Evolutionary conservation across 805 yeast genomes (phyloP).

Genomic region (Lipomyces lipofer): DNA sequence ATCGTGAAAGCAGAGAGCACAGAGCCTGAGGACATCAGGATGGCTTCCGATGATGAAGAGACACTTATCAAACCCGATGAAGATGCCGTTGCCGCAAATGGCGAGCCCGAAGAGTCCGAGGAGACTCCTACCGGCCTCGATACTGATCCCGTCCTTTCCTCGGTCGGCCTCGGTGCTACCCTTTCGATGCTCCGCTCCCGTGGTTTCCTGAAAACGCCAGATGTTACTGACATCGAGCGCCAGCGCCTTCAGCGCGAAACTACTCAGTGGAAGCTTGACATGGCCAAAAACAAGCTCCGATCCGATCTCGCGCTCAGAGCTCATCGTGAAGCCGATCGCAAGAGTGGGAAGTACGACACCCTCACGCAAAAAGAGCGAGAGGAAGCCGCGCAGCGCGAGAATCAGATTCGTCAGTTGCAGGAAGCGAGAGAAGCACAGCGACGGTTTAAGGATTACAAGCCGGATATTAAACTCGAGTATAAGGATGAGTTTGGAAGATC

Average conservation of each 20-base stretch:
- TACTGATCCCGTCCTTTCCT: constrained; percentile 31
- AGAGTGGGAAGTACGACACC: constrained; percentile 32
- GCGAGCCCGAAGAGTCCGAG: constrained; percentile 22
- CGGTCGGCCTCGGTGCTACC: constrained; percentile 44
- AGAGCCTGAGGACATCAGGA: background rate
- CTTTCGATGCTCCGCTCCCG: constrained; percentile 39
- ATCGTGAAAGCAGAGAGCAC: background rate
- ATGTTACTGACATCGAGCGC: constrained; percentile 31
- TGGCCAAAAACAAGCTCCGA: constrained; percentile 31
- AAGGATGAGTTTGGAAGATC: constrained; percentile 63
- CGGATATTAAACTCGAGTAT: constrained; percentile 53
- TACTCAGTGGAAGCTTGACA: constrained; percentile 31
- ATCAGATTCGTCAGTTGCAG: constrained; percentile 36
- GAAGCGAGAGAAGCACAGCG: constrained; percentile 37
- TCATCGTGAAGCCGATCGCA: constrained; percentile 32
- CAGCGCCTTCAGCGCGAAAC: constrained; percentile 30
- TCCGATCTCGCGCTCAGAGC: constrained; percentile 30
- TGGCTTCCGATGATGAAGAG: constrained; percentile 2
- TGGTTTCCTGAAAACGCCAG: constrained; percentile 35
- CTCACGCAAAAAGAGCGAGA: constrained; percentile 40
- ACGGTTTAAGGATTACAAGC: constrained; percentile 45
- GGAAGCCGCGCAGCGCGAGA: constrained; percentile 38
- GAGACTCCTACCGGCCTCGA: constrained; percentile 20
- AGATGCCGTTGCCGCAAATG: constrained; percentile 12
- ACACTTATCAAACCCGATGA: background rate